Conservation (phyloP, 768 basidiomycete genomes). For the Hericium erinaceus region DNA sequence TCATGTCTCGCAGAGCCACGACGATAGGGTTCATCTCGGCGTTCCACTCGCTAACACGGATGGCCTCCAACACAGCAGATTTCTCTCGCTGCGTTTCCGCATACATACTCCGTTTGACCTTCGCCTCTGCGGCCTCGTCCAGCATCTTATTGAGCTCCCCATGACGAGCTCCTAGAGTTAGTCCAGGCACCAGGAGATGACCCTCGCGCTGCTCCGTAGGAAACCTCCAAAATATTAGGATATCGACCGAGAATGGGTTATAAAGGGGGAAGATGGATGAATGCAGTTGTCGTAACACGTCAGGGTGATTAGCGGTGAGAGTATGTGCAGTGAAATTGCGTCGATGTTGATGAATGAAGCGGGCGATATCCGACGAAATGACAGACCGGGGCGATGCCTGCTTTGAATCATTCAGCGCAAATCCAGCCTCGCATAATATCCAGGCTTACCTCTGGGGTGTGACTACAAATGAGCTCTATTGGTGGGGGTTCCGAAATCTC, state of each 20-base stretch:
- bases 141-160: conserved; percentile 56
- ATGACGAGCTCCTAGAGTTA: conserved; percentile 60
- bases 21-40: conserved; percentile 67
- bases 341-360: conserved; percentile 45
- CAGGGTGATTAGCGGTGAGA: conserved; percentile 34
- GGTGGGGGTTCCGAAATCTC: conserved; percentile 15
- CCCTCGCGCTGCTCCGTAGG: conserved; percentile 53
- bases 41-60: conserved; percentile 70
- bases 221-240: conserved; percentile 72
- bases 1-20: conserved; percentile 37
- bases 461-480: conserved; percentile 14
- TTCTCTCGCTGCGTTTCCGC: conserved; percentile 81
- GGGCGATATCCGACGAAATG: conserved; percentile 23
- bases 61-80: conserved; percentile 52
- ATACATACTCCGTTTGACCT: conserved; percentile 78
- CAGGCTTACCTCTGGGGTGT: conserved; percentile 11
- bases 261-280: conserved; percentile 71
- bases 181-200: conserved; percentile 44
- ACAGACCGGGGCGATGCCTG: conserved; percentile 12
- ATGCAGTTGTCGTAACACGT: conserved; percentile 46
- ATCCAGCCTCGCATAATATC: neutral
- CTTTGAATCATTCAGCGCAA: neutral
- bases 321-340: conserved; percentile 31
- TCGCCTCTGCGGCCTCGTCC: conserved; percentile 47
- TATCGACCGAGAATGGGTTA: conserved; percentile 61